Percentiles rank a stretch among this genome's conserved stretches.
phyloP scores from a whole-genome alignment of 179 eudicot genomes.

The Heliamphora pulchella region DNA sequence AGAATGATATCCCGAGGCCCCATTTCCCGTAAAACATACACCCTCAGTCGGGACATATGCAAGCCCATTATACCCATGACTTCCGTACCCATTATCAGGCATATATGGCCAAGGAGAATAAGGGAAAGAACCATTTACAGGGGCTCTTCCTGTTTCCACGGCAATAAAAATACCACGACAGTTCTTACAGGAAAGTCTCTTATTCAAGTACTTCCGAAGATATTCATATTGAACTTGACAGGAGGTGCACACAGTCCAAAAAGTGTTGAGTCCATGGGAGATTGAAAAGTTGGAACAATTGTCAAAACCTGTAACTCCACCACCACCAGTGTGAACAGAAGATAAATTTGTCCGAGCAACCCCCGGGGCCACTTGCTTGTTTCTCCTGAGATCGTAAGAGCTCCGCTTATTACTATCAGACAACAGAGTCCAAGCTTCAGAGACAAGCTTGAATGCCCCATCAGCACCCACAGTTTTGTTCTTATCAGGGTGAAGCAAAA shows the following conservation, averaged over 20 bases:
- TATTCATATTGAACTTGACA: slow-evolving; percentile 98
- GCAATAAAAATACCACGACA: slow-evolving; percentile 86
- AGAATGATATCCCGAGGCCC: slow-evolving; percentile 49
- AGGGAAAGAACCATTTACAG: slow-evolving; percentile 53
- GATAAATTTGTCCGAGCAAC: slow-evolving; percentile 21
- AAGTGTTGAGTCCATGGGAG: slow-evolving; percentile 56
- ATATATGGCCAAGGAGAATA: slow-evolving; percentile 54
- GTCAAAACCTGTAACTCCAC: slow-evolving; percentile 35
- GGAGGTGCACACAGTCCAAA: slow-evolving; percentile 90
- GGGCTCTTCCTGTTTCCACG: slow-evolving; percentile 66
- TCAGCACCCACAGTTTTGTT: slow-evolving; percentile 91
- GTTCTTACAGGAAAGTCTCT: slow-evolving; percentile 78
- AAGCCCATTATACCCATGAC: slow-evolving; percentile 50
- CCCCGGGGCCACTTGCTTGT: slow-evolving; percentile 27
- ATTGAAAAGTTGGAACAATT: slow-evolving; percentile 32
- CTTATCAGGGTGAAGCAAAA: slow-evolving; percentile 85
- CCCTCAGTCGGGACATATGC: slow-evolving; percentile 36
- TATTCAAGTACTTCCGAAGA: slow-evolving; percentile 66
- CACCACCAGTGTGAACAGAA: slow-evolving; percentile 35
- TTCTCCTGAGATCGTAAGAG: slow-evolving; percentile 62
- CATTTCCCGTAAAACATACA: slow-evolving; percentile 48
- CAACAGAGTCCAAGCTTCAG: slow-evolving; percentile 83
- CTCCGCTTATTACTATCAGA: slow-evolving; percentile 63
- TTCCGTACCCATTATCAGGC: slow-evolving; percentile 59
- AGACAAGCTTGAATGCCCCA: slow-evolving; percentile 82